Evolutionary conservation across 352 stramenopile genomes (phyloP).

Genomic region (Phytophthora cactorum): DNA sequence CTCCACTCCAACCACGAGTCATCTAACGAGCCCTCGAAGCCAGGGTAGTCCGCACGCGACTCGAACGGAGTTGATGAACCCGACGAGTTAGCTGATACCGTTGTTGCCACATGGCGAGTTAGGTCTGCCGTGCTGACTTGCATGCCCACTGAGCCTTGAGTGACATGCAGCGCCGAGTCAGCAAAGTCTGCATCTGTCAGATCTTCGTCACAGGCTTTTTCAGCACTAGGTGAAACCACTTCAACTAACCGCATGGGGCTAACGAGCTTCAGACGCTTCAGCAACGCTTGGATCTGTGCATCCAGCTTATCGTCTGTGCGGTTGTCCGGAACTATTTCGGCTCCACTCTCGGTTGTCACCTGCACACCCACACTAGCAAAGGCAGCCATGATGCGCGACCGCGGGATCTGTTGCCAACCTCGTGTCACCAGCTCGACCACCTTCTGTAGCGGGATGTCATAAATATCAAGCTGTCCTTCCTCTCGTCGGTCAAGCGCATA

Average conservation of each 20-base stretch:
- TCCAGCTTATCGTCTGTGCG: conserved; percentile 58
- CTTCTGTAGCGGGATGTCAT: conserved; percentile 50
- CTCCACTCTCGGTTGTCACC: conserved; percentile 20
- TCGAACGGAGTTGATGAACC: conserved; percentile 19
- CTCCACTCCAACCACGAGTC: conserved; percentile 62
- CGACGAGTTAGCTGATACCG: conserved; percentile 11
- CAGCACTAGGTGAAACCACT: conserved; percentile 51
- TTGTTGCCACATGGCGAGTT: conserved; percentile 13
- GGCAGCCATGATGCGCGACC: conserved; percentile 49
- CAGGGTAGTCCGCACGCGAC: conserved; percentile 4
- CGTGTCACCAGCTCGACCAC: conserved; percentile 68
- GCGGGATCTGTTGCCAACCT: conserved; percentile 64
- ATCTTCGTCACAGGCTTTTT: conserved; percentile 62
- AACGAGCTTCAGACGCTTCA: conserved; percentile 62
- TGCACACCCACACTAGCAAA: conserved; percentile 52
- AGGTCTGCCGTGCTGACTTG: conserved; percentile 35
- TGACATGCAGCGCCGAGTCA: conserved; percentile 56
- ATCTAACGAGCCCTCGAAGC: conserved; percentile 36
- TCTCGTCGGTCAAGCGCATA: conserved; percentile 53
- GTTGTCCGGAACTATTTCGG: conserved; percentile 31
- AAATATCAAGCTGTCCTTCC: conserved; percentile 42
- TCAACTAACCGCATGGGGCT: conserved; percentile 54
- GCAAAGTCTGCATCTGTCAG: conserved; percentile 74
- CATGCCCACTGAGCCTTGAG: conserved; percentile 46
- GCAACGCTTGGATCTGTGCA: conserved; percentile 55